These are phyloP conservation scores for Monoraphidium neglectum DNA, from an alignment of 139 green algal genomes.

Conservation along the genomic window DNA sequence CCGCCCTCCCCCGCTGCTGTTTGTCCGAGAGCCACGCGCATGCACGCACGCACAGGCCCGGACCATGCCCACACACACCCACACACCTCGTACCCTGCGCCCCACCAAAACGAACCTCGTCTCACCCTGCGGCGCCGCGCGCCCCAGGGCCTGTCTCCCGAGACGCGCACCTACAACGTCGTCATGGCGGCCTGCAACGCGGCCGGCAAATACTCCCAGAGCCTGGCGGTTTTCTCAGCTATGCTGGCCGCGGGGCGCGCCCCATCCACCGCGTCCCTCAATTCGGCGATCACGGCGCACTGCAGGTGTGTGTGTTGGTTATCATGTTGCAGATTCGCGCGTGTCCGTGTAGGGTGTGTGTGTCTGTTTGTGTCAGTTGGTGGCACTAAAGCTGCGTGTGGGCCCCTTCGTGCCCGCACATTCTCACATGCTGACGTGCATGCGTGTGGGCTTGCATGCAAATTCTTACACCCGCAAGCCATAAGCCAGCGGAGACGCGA, in stretches of 20 bases:
- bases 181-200: conserved; percentile 75
- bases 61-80: too few relatives aligned
- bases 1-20: not conserved
- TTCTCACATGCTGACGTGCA: too few relatives aligned
- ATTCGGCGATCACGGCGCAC: conserved; percentile 50
- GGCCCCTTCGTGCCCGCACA: too few relatives aligned
- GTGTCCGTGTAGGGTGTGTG: too few relatives aligned
- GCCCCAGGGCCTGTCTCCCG: conserved; percentile 57
- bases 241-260: conserved; percentile 30
- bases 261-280: too few relatives aligned
- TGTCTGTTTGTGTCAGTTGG: not conserved
- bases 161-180: conserved; percentile 74
- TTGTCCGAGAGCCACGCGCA: too few relatives aligned
- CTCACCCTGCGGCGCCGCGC: not conserved
- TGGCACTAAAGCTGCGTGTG: too few relatives aligned
- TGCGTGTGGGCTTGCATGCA: not conserved
- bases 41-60: too few relatives aligned
- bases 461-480: too few relatives aligned
- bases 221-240: conserved; percentile 39
- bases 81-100: too few relatives aligned
- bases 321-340: not conserved
- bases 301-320: conserved; percentile 16
- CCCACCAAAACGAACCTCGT: too few relatives aligned
- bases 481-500: too few relatives aligned
- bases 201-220: conserved; percentile 50